A percentile compares a stretch with the other conserved stretches of the same genome.
These are phyloP conservation scores for Paecilomyces niveus DNA, from an alignment of 2,329 filamentous ascomycete species.

Conservation along the genomic window DNA sequence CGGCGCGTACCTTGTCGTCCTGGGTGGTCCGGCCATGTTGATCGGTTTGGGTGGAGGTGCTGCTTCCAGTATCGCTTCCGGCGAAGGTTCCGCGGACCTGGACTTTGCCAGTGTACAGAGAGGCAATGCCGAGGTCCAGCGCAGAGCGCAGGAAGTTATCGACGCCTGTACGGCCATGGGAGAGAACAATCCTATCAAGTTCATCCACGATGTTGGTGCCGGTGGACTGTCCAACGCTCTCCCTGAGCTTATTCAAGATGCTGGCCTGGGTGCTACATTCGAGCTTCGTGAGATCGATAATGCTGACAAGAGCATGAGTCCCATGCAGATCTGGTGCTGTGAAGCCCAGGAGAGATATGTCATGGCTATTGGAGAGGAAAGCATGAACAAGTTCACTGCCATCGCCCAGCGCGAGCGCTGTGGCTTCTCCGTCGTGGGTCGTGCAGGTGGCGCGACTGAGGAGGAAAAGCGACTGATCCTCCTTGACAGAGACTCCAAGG, in stretches of 20 bases:
- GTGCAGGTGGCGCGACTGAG: constrained; percentile 57
- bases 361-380: constrained; percentile 72
- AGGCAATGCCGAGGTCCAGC: constrained; percentile 93
- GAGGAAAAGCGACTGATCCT: constrained; percentile 69
- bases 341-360: constrained; percentile 97
- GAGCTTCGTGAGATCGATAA: constrained; percentile 92
- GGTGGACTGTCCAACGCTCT: constrained; percentile 80
- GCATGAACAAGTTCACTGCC: constrained; percentile 64
- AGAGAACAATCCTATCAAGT: constrained; percentile 78
- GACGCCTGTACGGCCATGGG: constrained; percentile 85
- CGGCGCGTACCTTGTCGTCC: constrained; percentile 84
- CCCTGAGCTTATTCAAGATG: constrained; percentile 86
- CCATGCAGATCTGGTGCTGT: constrained; percentile 95
- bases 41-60: constrained; percentile 94
- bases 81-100: constrained; percentile 80
- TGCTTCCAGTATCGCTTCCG: constrained; percentile 82
- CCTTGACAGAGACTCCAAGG: constrained; percentile 68
- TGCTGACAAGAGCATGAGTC: constrained; percentile 85
- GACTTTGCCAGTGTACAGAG: constrained; percentile 97
- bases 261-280: constrained; percentile 82
- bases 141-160: constrained; percentile 95
- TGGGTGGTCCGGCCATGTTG: constrained; percentile 94
- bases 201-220: constrained; percentile 96
- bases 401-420: constrained; percentile 78
- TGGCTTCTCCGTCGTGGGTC: constrained; percentile 85